Evolutionary conservation across 495 filamentous ascomycete genomes (phyloP).

Genomic region (Annulohypoxylon maeteangense): DNA sequence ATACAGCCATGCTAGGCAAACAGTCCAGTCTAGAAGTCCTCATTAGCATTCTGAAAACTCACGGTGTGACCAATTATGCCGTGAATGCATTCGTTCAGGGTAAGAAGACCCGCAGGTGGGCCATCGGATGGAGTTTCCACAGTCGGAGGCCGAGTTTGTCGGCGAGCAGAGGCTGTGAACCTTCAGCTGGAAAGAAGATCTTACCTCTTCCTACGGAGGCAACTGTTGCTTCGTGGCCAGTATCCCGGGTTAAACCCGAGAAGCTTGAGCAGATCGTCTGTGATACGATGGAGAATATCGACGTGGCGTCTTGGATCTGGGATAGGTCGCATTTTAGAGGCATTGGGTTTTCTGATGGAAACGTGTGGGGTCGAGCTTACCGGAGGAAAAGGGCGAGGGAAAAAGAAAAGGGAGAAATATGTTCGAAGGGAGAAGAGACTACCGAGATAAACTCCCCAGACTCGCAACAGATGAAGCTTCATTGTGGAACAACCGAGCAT

Average conservation of each 20-base stretch:
- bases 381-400: conserved; percentile 60
- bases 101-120: conserved; percentile 84
- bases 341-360: conserved; percentile 52
- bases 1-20: conserved; percentile 91
- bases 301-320: conserved; percentile 66
- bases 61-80: conserved; percentile 79
- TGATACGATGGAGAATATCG: conserved; percentile 63
- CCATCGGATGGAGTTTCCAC: conserved; percentile 85
- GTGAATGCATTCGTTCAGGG: conserved; percentile 85
- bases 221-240: conserved; percentile 47
- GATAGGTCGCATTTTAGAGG: conserved; percentile 46
- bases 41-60: conserved; percentile 67
- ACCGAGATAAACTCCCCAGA: not conserved
- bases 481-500: conserved; percentile 31
- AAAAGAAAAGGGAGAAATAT: conserved; percentile 53
- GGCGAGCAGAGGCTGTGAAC: conserved; percentile 65
- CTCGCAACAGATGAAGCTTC: not conserved
- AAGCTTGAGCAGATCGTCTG: conserved; percentile 63
- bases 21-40: conserved; percentile 73
- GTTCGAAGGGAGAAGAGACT: conserved; percentile 41
- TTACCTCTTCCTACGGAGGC: conserved; percentile 54
- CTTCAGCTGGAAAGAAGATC: conserved; percentile 67
- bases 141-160: conserved; percentile 70
- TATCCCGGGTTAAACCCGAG: conserved; percentile 57
- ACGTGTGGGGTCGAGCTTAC: conserved; percentile 64